Conservation (phyloP, 2,329 filamentous ascomycete species). For the Botryotinia convoluta region DNA sequence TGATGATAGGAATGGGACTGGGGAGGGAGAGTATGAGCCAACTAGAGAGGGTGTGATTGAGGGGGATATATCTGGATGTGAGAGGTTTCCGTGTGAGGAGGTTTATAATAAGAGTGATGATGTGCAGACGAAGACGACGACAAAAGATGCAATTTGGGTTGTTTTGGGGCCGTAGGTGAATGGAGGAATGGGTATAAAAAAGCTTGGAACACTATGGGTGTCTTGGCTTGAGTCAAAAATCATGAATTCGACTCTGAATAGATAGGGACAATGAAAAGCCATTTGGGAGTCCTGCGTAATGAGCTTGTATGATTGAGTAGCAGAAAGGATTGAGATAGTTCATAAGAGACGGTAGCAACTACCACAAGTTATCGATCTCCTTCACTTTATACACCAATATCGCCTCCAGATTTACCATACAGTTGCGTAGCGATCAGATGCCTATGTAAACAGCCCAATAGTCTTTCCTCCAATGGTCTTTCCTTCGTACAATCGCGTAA, state of each 20-base stretch:
- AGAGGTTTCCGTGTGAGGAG: not conserved
- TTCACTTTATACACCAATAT: not conserved
- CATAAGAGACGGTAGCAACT: not conserved
- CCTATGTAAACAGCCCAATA: not conserved
- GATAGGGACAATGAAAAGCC: not conserved
- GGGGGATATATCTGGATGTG: not conserved
- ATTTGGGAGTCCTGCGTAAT: not conserved
- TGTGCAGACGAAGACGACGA: constrained; percentile 4
- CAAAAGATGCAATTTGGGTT: not conserved
- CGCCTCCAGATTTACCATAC: not conserved
- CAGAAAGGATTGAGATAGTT: not conserved
- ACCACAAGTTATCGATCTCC: not conserved
- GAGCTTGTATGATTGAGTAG: not conserved
- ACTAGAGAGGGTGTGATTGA: not conserved
- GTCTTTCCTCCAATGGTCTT: not conserved
- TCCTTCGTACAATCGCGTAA: not conserved
- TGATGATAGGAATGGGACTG: not conserved
- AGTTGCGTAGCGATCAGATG: not conserved
- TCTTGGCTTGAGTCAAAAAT: too few relatives aligned
- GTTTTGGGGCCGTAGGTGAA: not conserved
- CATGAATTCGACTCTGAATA: not conserved
- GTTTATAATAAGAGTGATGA: constrained; percentile 5
- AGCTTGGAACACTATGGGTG: not conserved
- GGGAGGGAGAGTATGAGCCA: not conserved
- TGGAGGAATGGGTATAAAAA: accelerated